Base-by-base conservation (phyloP, 768 basidiomycete genomes). In the Candolleomyces eurysporus region DNA sequence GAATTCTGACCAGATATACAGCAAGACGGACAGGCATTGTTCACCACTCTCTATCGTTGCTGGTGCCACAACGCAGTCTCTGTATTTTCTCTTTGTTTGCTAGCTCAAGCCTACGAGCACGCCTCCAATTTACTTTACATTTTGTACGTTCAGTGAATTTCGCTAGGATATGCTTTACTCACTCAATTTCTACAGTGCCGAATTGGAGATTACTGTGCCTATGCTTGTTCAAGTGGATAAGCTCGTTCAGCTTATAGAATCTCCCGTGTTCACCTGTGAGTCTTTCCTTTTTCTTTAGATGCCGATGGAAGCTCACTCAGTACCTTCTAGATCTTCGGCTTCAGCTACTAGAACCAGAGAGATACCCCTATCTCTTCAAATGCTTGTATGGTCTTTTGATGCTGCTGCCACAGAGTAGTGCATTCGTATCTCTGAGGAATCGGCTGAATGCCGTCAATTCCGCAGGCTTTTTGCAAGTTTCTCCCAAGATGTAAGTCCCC, bases 51-150 rank as follows among this genome's bases (percentile, higher is more conserved):
- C 3, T 99, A 99, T 68, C 84, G 94, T 19, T 98, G 95, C 19
- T 99, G 97, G 97, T 98, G 95, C 71, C 97, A 99, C 67, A 98
- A 98, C 69, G 92, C 96, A 1, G 96, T 98, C 48, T 90, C 97
- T 0, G 94, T 94, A 1, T 97, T 99, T 71, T 94, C 97, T 1
- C 82, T 99, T 6, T 99, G 97, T 72, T 81, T 99, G 31, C 81
- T 99, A 26, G 97, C 97, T 5, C 97, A 99, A 72, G 96, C 97
- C 3, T 99, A 99, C 66, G 97, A 99, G 72, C 97, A 99, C 73
- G 97, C 96, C 1, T 96, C 94, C 21, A 98, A 96, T 72, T 82
- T 99, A 4, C 80, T 99, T 17, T 89, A 93, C 63, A 98, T 97
- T 62, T 98, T 99, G 96, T 95, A 71, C 63, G 73, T 69, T 21